Evolutionary conservation across 257 asterid genomes (phyloP).

Genomic region (Parsonsia alboflavescens): DNA sequence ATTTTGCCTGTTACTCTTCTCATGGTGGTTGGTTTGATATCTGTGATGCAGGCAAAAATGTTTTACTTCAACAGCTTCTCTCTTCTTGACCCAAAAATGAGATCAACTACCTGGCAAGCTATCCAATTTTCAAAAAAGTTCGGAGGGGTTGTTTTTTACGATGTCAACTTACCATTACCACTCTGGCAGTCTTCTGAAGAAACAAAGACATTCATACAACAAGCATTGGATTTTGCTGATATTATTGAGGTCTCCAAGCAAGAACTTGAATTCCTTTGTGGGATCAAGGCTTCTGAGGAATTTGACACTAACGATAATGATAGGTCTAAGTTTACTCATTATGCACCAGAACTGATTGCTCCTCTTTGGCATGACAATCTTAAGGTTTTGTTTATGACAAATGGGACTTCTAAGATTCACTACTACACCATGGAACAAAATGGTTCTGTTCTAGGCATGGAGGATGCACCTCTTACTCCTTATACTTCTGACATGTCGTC

Average conservation of each 20-base stretch:
- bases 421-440: constrained; percentile 79
- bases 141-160: constrained; percentile 69
- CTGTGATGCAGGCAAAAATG: constrained; percentile 70
- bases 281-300: constrained; percentile 54
- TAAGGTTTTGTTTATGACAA: constrained; percentile 82
- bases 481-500: constrained; percentile 90
- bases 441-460: constrained; percentile 79
- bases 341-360: constrained; percentile 63
- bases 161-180: constrained; percentile 80
- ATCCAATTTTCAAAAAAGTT: constrained; percentile 60
- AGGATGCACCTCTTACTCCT: constrained; percentile 85
- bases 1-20: background rate
- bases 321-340: constrained; percentile 71
- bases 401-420: constrained; percentile 94
- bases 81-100: constrained; percentile 71
- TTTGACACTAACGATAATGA: constrained; percentile 65
- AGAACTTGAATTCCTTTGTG: constrained; percentile 89
- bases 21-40: background rate
- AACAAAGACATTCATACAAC: constrained; percentile 53
- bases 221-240: constrained; percentile 72
- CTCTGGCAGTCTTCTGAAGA: constrained; percentile 79
- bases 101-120: constrained; percentile 65
- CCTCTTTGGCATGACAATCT: constrained; percentile 84
- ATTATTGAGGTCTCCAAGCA: constrained; percentile 87
- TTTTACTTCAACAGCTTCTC: constrained; percentile 85